Percentiles rank a stretch among this genome's conserved stretches.
Conservation (phyloP, 306 rosid species). For the Oemleria cerasiformis region DNA sequence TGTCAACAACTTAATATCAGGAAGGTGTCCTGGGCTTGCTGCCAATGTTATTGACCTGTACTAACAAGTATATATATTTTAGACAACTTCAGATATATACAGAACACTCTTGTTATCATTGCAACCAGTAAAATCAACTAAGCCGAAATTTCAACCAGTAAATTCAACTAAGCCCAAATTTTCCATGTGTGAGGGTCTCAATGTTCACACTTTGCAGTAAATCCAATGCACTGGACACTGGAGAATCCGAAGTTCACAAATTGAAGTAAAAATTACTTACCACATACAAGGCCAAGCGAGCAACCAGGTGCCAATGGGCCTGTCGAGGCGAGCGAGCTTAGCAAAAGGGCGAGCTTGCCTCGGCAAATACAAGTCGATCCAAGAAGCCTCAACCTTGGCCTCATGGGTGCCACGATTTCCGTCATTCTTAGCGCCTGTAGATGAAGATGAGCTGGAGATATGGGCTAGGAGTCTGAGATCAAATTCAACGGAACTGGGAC, state of each 20-base stretch:
- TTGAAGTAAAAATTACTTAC: conserved; percentile 36
- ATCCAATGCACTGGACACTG: not conserved
- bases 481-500: conserved; percentile 9
- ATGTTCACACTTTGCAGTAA: not conserved
- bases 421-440: conserved; percentile 42
- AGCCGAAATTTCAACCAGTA: not conserved
- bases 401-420: conserved; percentile 24
- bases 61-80: conserved; percentile 7
- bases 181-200: not conserved
- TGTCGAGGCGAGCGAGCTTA: conserved; percentile 84
- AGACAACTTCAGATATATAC: not conserved
- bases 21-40: conserved; percentile 71
- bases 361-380: conserved; percentile 77
- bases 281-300: conserved; percentile 96
- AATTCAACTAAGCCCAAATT: not conserved
- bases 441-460: conserved; percentile 46
- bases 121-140: not conserved
- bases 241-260: not conserved
- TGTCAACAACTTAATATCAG: conserved; percentile 68
- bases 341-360: conserved; percentile 66
- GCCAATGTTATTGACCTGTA: conserved; percentile 86
- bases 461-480: conserved; percentile 34
- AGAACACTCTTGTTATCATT: not conserved
- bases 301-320: conserved; percentile 93
- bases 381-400: conserved; percentile 31